Conservation (phyloP, 345 rosid genomes). For the Hibiscus syriacus region DNA sequence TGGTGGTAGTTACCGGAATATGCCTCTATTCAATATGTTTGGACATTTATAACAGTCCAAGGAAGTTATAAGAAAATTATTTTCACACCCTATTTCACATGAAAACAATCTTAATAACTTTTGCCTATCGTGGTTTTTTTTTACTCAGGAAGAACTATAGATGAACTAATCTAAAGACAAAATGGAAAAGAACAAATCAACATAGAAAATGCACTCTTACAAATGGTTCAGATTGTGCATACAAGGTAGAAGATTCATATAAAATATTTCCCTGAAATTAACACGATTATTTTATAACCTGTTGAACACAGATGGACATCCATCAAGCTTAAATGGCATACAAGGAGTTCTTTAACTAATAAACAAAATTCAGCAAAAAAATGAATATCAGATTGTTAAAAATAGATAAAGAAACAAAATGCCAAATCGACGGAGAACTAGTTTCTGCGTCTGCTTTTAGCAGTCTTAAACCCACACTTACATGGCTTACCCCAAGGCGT, state of each 20-base stretch:
- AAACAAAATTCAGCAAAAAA: not conserved
- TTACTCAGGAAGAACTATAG: not conserved
- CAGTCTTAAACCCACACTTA: not conserved
- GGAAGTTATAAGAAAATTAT: not conserved
- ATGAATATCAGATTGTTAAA: not conserved
- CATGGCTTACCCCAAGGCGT: constrained; percentile 1
- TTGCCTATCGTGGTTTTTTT: no score
- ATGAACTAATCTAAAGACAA: not conserved
- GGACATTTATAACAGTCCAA: not conserved
- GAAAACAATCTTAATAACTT: not conserved
- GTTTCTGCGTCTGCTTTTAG: not conserved
- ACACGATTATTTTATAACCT: not conserved
- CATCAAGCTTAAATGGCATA: not conserved
- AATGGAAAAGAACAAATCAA: not conserved
- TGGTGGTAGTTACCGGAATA: not conserved
- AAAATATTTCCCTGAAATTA: not conserved
- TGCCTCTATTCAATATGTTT: not conserved
- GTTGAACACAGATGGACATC: not conserved
- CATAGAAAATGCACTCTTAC: not conserved
- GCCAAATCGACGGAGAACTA: not conserved
- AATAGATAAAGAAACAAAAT: not conserved
- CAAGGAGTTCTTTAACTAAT: not conserved
- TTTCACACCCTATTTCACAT: not conserved
- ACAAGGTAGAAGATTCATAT: not conserved
- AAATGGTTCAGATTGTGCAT: not conserved